These are phyloP conservation scores for Sclerotinia glacialis DNA, from an alignment of 2,329 filamentous ascomycete genomes.

Conservation along the genomic window DNA sequence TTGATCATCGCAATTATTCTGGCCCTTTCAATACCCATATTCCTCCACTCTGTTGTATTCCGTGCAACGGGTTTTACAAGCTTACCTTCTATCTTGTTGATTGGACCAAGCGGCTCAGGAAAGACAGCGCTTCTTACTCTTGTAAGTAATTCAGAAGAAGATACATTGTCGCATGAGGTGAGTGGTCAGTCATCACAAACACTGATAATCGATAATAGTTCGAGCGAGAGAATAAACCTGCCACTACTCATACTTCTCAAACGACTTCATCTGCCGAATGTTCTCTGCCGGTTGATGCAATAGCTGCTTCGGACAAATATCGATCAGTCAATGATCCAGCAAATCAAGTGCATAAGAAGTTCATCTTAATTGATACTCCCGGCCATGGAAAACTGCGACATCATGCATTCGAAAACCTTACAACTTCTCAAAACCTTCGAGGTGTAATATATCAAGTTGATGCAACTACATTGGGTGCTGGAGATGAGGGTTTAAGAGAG, in stretches of 20 bases:
- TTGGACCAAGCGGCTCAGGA: slow-evolving; percentile 78
- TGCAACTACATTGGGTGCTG: slow-evolving; percentile 61
- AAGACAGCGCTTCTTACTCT: slow-evolving; percentile 88
- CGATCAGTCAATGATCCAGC: slow-evolving; percentile 64
- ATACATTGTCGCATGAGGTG: background rate
- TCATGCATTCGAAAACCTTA: slow-evolving; percentile 56
- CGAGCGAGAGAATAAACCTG: slow-evolving; percentile 50
- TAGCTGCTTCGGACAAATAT: slow-evolving; percentile 58
- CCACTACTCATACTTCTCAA: slow-evolving; percentile 59
- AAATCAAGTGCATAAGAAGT: slow-evolving; percentile 58
- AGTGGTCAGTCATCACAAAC: slow-evolving; percentile 19
- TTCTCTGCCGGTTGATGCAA: slow-evolving; percentile 51
- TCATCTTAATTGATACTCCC: slow-evolving; percentile 82
- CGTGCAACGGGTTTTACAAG: slow-evolving; percentile 62
- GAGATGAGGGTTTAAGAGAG: slow-evolving; percentile 61
- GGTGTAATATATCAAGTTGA: slow-evolving; percentile 90
- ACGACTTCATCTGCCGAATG: slow-evolving; percentile 55
- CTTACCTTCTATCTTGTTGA: slow-evolving; percentile 73
- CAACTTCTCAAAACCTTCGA: slow-evolving; percentile 51
- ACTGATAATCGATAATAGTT: slow-evolving; percentile 40
- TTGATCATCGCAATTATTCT: slow-evolving; percentile 69
- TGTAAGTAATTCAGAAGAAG: slow-evolving; percentile 44
- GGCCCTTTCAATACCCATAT: slow-evolving; percentile 67
- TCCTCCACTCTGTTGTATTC: slow-evolving; percentile 74
- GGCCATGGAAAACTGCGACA: slow-evolving; percentile 92